Evolutionary conservation across 1,139 yeast genomes (phyloP), one percentile per base, ranked within the genome.

Genomic region (Saccharomyces pastorianus): DNA sequence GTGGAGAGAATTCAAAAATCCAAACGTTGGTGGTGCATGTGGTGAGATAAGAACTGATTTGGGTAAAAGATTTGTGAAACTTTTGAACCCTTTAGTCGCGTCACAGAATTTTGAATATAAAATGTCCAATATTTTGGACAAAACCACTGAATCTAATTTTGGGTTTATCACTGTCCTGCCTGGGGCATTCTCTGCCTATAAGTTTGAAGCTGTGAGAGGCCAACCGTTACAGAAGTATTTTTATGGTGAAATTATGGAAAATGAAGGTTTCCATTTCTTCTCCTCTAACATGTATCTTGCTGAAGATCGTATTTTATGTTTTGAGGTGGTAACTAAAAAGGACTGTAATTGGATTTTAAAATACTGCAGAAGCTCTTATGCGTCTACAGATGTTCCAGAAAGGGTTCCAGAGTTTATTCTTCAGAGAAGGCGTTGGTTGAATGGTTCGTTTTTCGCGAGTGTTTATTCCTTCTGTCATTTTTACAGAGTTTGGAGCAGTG

Each of bases 361-460:
- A 59, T 91, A 89, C 66, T 95, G 91, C 63, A 87, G 89, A 70
- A 85, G 83, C 71, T 95, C 97, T 0, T 85, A 86, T 55, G 98
- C 96, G 25, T 96, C 91, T 63, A 91, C 98, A 1, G 98, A 91
- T 78, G 97, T 91, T 50, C 98, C 98, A 2, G 95, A 88, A 64
- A 77, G 84, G 6, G 79, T 91, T 52, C 81, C 95, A 1, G 96
- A 90, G 69, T 88, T 90, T 63, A 83, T 90, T 52, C 81, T 93
- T 3, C 97, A 90, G 70, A 84, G 97, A 75, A 81, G 97, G 72
- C 84, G 97, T 73, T 90, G 97, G 97, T 78, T 90, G 58, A 91
- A 91, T 70, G 98, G 98, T 67, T 95, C 97, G 0, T 91, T 91
- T 68, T 95, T 95, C 66, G 98, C 99, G 1, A 93, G 96, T 1